These are phyloP conservation scores for Xylariomycetidae sp. DNA, from an alignment of 2,329 filamentous ascomycete species.

Conservation along the genomic window DNA sequence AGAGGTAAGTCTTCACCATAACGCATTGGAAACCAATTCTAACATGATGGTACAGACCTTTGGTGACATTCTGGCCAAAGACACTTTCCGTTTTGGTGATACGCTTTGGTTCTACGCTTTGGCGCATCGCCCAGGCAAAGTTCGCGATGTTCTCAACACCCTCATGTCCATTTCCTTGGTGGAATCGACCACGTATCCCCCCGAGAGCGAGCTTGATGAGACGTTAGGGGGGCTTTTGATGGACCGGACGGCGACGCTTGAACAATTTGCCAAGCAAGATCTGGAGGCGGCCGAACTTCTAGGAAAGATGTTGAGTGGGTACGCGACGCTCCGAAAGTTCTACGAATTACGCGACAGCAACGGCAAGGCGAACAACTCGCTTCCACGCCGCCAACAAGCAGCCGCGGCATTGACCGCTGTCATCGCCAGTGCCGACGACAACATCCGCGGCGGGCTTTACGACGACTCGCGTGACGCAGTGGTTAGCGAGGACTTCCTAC, in stretches of 20 bases:
- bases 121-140: conserved; percentile 69
- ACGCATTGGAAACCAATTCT: conserved; percentile 9
- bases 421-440: conserved; percentile 79
- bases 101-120: conserved; percentile 88
- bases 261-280: conserved; percentile 66
- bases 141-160: conserved; percentile 79
- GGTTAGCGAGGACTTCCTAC: conserved; percentile 79
- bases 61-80: conserved; percentile 68
- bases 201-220: conserved; percentile 64
- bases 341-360: conserved; percentile 77
- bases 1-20: conserved; percentile 53
- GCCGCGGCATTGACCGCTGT: conserved; percentile 73
- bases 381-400: conserved; percentile 60
- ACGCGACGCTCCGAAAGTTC: conserved; percentile 83
- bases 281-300: conserved; percentile 76
- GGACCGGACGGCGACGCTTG: conserved; percentile 65
- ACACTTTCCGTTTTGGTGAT: conserved; percentile 74
- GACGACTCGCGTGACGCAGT: conserved; percentile 76
- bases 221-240: conserved; percentile 64
- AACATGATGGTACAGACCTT: conserved; percentile 58
- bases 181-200: conserved; percentile 75
- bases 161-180: conserved; percentile 83
- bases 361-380: conserved; percentile 34
- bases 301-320: conserved; percentile 81
- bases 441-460: conserved; percentile 84